Base-by-base conservation (phyloP, 192 early-diverging fungal genomes). In the Podila minutissima region DNA sequence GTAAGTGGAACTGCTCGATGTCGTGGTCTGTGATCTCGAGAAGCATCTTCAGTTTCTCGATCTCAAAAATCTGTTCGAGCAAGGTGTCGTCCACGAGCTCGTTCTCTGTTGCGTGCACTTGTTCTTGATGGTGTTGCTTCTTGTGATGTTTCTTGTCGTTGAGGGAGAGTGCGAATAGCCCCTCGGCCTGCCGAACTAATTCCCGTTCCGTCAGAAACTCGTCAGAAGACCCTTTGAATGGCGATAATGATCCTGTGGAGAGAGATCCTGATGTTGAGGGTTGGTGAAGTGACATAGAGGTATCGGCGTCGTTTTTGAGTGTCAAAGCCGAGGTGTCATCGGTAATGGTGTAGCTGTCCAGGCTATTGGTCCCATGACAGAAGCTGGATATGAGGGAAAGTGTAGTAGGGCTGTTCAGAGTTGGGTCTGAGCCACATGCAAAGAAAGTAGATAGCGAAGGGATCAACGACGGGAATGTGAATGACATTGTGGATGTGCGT, bases 21-120 rank as follows among this genome's bases (percentile, higher is more conserved):
- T 70, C 68, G 6, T 62, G 12, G 5, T 60, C 68, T 59, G 68
- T 50, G 17, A 70, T 60, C 28, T 59, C 68, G 11, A 70, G 28
- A 0, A 71, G 61, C 31, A 71, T 5, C 49, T 64, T 32, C 24
- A 71, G 48, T 5, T 62, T 32, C 20, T 71, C 69, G 9, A 61
- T 46, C 32, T 63, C 69, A 48, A 60, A 71, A 4, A 17, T 49
- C 17, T 13, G 19, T 7, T 62, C 60, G 8, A 55, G 53, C 60
- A 29, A 32, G 19, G 60, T 31, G 32, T 62, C 60, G 15, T 33
- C 32, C 15, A 33, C 13, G 17, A 20, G 32, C 17, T 17, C 28
- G 10, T 11, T 11, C 17, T 33, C 19, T 62, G 31, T 0, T 35
- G 59, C 0, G 19, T 33, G 15, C 17, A 26, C n/a, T 28, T 10